Conservation (phyloP, 441 rosid species). For the Geranium incanum region DNA sequence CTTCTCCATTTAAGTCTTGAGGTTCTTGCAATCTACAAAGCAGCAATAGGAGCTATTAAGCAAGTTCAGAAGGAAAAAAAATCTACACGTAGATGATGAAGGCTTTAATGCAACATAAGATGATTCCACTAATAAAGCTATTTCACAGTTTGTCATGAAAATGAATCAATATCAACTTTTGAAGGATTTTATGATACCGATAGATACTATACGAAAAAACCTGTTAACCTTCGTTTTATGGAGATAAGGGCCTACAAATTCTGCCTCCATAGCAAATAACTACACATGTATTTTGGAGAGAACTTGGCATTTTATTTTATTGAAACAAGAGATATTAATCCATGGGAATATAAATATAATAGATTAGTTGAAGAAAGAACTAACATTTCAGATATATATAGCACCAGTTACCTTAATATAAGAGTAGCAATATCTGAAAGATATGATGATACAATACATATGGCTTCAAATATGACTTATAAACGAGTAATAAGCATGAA, state of each 20-base stretch:
- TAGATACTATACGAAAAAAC: no score
- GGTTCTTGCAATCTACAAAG: conserved; percentile 21
- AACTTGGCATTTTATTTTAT: background rate
- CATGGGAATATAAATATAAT: background rate
- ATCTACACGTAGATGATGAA: background rate
- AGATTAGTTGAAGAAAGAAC: no score
- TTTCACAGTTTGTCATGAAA: background rate
- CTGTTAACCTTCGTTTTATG: background rate
- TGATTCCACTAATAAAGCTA: background rate
- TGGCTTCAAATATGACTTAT: background rate
- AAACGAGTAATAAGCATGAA: background rate
- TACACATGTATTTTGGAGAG: background rate
- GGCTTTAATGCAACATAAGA: background rate
- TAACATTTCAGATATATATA: no score
- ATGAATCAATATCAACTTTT: background rate
- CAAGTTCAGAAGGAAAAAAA: conserved; percentile 17
- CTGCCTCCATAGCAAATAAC: background rate
- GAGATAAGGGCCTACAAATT: background rate
- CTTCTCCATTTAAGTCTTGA: background rate
- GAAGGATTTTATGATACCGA: background rate
- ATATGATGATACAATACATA: background rate
- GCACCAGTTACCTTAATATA: no score
- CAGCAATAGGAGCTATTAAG: conserved; percentile 20
- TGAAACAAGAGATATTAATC: background rate
- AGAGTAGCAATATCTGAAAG: background rate